Evolutionary conservation across 441 rosid genomes (phyloP), one percentile per base, ranked within the genome.

Genomic region (Gossypium laxum): DNA sequence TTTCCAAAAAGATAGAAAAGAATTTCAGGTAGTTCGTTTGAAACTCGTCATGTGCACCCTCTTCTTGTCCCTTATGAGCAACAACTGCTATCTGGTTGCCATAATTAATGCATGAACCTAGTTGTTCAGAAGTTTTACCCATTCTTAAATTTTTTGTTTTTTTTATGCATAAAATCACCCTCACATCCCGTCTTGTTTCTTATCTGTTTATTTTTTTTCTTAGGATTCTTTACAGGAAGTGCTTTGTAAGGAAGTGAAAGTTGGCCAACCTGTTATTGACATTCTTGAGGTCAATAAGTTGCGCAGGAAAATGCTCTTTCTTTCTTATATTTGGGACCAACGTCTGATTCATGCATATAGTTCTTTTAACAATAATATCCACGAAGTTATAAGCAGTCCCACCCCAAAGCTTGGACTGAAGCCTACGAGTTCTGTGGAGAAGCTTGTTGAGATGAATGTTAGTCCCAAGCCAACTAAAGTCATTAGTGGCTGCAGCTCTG

Each of bases 271-370:
- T 76, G 78, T 69, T 57, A 71, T 82, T 73, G 94, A 89, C 76
- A 85, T 89, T 81, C 92, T 89, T 68, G 86, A 87, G 84, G 76
- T 89, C 73, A 87, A 89, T 70, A 83, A 82, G 66, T 77, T 87
- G 61, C 79, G 86, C 74, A 82, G 89, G 74, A 82, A 83, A 80
- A 73, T 89, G 50, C 79, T 87, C 63, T 82, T 89, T 69, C 85
- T 79, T 70, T 85, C 88, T 47, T 82, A 81, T 73, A 82, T 85
- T 65, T 89, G 92, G 94, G 92, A 89, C 77, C 89, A 85, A 70
- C 85, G 77, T 66, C 88, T 89, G 67, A 74, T 81, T 50, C 81
- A 74, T 71, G 81, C 81, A n/a, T 81, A 81, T 22, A 72, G 78
- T 80, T 72, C 76, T 75, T 77, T 74, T 22, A 76, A 65, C 76